phyloP scores from a whole-genome alignment of 2,329 filamentous ascomycete species.

The Stagonosporopsis tanaceti region DNA sequence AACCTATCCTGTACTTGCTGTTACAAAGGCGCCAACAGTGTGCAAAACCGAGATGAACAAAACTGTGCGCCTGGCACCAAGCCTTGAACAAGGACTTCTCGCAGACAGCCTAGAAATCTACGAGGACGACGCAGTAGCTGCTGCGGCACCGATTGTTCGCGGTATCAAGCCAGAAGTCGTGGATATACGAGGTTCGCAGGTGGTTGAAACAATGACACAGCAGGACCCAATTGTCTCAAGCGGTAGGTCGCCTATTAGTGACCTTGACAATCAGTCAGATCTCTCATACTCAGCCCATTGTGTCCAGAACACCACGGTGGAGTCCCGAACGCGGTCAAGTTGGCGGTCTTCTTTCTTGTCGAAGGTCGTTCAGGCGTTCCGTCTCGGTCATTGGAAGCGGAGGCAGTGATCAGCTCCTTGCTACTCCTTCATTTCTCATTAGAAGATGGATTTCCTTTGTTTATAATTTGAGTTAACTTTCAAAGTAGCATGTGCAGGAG shows the following conservation, averaged over 20 bases:
- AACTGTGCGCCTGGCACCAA: slow-evolving; percentile 4
- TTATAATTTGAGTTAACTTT: background rate
- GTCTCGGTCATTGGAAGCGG: background rate
- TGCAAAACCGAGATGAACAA: background rate
- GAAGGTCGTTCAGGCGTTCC: background rate
- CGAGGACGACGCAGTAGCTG: slow-evolving; percentile 2
- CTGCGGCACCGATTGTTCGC: slow-evolving; percentile 1
- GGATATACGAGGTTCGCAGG: background rate
- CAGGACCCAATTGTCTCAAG: background rate
- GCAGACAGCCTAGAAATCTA: slow-evolving; percentile 1
- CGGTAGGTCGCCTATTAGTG: background rate
- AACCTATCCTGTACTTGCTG: background rate
- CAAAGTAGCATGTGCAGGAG: background rate
- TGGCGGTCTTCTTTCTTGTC: background rate
- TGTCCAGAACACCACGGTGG: background rate
- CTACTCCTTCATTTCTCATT: background rate
- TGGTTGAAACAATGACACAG: background rate
- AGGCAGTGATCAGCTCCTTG: background rate
- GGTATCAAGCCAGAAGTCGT: slow-evolving; percentile 6
- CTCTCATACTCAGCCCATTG: background rate
- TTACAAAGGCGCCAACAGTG: background rate
- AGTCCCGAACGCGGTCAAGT: background rate
- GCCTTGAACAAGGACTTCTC: slow-evolving; percentile 2
- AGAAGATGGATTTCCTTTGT: too few species aligned
- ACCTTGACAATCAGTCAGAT: background rate